Conservation (phyloP, 768 basidiomycete species). For the Leccinum fibrillosum region DNA sequence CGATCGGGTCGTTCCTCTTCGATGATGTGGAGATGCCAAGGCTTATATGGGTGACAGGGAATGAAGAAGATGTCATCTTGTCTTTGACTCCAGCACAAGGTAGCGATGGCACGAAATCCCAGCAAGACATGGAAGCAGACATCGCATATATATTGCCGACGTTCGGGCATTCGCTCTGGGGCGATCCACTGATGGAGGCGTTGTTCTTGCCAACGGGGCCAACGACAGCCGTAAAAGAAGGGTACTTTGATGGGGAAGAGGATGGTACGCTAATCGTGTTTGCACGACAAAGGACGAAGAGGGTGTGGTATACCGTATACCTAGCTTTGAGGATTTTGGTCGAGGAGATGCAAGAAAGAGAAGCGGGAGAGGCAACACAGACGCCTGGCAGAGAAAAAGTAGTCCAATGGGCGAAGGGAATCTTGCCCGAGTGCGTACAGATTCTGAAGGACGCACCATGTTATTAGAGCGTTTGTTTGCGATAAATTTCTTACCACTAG, state of each 20-base stretch:
- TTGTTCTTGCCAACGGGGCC: slow-evolving; percentile 53
- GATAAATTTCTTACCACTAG: slow-evolving; percentile 1
- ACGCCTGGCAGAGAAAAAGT: slow-evolving; percentile 21
- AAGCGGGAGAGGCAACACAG: slow-evolving; percentile 21
- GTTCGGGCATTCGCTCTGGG: slow-evolving; percentile 62
- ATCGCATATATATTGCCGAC: slow-evolving; percentile 37
- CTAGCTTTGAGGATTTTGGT: slow-evolving; percentile 53
- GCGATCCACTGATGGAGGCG: slow-evolving; percentile 71
- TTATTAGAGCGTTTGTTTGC: slow-evolving; percentile 16
- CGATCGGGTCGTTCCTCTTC: slow-evolving; percentile 73
- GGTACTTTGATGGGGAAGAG: slow-evolving; percentile 47
- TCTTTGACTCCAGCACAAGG: slow-evolving; percentile 27
- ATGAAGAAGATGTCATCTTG: slow-evolving; percentile 56
- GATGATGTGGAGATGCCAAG: slow-evolving; percentile 74
- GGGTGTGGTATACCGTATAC: slow-evolving; percentile 74
- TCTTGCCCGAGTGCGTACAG: slow-evolving; percentile 39
- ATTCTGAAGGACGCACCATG: slow-evolving; percentile 42
- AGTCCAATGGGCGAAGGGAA: slow-evolving; percentile 38
- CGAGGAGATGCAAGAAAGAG: slow-evolving; percentile 30
- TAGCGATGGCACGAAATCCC: slow-evolving; percentile 1
- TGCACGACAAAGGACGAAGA: slow-evolving; percentile 68
- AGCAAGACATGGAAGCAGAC: slow-evolving; percentile 21
- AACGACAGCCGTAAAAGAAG: slow-evolving; percentile 52
- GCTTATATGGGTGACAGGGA: slow-evolving; percentile 61
- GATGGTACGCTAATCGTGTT: slow-evolving; percentile 52